Base-by-base conservation (phyloP, 371 early-diverging fungal genomes). In the Mucor velutinosus region DNA sequence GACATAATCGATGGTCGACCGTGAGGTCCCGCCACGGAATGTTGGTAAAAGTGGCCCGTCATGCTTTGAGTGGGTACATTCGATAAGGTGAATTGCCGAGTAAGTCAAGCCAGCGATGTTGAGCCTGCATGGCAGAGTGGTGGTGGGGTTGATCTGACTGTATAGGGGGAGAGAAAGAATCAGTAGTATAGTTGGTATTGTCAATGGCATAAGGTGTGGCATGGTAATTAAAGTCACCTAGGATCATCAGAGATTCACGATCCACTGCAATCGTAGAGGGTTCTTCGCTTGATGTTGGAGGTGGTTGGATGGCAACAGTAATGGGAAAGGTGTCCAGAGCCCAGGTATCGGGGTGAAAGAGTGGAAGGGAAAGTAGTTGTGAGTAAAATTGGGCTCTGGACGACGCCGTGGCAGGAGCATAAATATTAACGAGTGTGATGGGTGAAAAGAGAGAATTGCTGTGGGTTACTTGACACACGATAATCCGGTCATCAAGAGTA, bases 201-300 rank as follows among this genome's bases (percentile, higher is more conserved):
- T 57, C 58, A 11, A 17, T 12, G 1, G 15, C 32, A 61, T 45
- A 47, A 4, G 62, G 29, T 25, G 47, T 7, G 15, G 19, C 2
- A 53, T 62, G 12, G 23, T 62, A 51, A 30, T 62, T 56, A 41
- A 56, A 64, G 25, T 64, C 64, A 4, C 56, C 39, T 64, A 64
- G 29, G 7, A 64, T 30, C 30, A 30, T 30, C 4, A 30, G 30
- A 30, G 30, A 30, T 30, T 30, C 30, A 30, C 30, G 30, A 2
- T 30, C 30, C 30, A 30, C 30, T 2, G 30, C 19, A 29, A 64
- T 11, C 4, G 33, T 51, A 35, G 51, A 33, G 30, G 30, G 59
- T 37, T 10, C 8, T 21, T 17, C 23, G 51, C 8, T 51, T 21
- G 19, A 21, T 21, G 60, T 56, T 2, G 27, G 15, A 43, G 60